Evolutionary conservation across 169 alveolate species (phyloP).

Genomic region (Babesia gibsoni): DNA sequence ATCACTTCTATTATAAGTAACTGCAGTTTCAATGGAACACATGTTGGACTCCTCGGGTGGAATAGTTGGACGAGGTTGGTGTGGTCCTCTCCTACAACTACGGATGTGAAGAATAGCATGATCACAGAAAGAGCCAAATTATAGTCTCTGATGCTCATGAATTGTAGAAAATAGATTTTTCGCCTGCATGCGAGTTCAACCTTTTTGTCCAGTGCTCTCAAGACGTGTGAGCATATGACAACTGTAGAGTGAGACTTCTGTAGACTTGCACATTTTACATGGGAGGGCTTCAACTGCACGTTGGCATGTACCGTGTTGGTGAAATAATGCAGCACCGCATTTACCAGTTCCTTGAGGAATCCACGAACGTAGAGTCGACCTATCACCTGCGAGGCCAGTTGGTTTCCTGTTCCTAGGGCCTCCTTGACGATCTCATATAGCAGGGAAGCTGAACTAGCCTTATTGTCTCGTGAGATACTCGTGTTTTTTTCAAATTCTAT

Average conservation of each 20-base stretch:
- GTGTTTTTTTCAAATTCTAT: not conserved
- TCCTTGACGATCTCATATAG: not conserved
- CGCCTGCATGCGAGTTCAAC: not conserved
- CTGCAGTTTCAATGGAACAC: not conserved
- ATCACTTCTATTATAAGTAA: not conserved
- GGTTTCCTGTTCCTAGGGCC: not conserved
- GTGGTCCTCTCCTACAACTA: not conserved
- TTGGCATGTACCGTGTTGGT: not conserved
- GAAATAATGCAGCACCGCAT: slow-evolving; percentile 3
- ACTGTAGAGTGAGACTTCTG: slow-evolving; percentile 4
- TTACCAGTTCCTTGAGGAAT: not conserved
- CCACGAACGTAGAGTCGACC: slow-evolving; percentile 43
- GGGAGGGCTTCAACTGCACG: not conserved
- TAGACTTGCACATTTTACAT: not conserved
- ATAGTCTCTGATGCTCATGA: not conserved
- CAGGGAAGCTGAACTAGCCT: too few relatives aligned
- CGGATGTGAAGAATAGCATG: slow-evolving; percentile 1
- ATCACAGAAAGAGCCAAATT: not conserved
- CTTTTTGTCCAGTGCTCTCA: slow-evolving; percentile 4
- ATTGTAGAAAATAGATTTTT: not conserved
- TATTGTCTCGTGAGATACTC: too few relatives aligned
- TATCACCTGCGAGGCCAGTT: not conserved
- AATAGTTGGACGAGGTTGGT: not conserved
- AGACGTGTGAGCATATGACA: slow-evolving; percentile 11
- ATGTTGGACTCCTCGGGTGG: slow-evolving; percentile 6